Conservation (phyloP, 2,329 filamentous ascomycete species). For the Zymoseptoria passerinii region DNA sequence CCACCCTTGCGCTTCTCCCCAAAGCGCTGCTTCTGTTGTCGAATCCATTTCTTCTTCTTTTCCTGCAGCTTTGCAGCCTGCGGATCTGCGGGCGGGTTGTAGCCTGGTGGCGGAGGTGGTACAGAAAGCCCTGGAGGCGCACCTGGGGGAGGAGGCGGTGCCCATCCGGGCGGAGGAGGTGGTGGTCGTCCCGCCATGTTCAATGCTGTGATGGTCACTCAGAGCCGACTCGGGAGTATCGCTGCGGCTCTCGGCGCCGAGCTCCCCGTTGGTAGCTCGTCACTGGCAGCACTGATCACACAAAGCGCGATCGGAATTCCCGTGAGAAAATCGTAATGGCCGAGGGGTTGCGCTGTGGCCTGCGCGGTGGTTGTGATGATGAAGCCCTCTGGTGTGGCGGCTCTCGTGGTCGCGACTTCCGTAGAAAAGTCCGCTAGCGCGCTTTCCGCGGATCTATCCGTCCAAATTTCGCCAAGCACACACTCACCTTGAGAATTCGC, state of each 20-base stretch:
- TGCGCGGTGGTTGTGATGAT: constrained; percentile 19
- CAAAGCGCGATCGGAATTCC: not conserved
- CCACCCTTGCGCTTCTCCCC: constrained; percentile 95
- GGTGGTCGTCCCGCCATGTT: constrained; percentile 54
- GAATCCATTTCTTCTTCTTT: constrained; percentile 99
- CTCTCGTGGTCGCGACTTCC: constrained; percentile 1
- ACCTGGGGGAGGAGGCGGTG: constrained; percentile 37
- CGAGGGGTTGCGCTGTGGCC: constrained; percentile 22
- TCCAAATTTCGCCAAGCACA: not conserved
- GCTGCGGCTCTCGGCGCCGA: constrained; percentile 20
- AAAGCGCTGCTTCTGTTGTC: constrained; percentile 82
- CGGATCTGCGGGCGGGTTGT: constrained; percentile 69
- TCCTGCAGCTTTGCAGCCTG: constrained; percentile 90
- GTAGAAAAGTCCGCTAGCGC: not conserved
- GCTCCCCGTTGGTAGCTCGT: constrained; percentile 9
- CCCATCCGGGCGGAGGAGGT: constrained; percentile 62
- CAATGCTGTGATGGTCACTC: constrained; percentile 4
- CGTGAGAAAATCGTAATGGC: not conserved
- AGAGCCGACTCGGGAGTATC: constrained; percentile 5
- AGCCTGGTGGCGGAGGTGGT: constrained; percentile 75
- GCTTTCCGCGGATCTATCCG: not conserved
- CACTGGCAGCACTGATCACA: not conserved
- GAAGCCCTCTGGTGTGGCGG: not conserved
- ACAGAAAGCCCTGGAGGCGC: constrained; percentile 43
- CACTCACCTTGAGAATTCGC: not conserved